Evolutionary conservation across 352 stramenopile species (phyloP).

Genomic region (Phytophthora cactorum): DNA sequence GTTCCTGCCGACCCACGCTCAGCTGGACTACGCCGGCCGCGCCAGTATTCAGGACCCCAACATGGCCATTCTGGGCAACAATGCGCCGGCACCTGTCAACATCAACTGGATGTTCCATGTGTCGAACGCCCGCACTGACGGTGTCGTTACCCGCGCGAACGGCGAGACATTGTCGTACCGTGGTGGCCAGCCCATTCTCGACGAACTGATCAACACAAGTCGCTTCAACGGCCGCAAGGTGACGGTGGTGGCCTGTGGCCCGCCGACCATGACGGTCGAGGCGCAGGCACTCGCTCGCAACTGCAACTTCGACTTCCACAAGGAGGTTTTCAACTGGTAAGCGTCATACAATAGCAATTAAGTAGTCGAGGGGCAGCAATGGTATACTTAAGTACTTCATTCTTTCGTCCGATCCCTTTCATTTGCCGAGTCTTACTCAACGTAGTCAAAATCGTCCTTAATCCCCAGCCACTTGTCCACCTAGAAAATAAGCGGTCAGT

Average conservation of each 20-base stretch:
- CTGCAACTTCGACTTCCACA: constrained; percentile 84
- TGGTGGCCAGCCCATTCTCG: constrained; percentile 61
- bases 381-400: constrained; percentile 17
- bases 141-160: constrained; percentile 52
- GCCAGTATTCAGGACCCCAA: constrained; percentile 59
- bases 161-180: constrained; percentile 64
- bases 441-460: constrained; percentile 88
- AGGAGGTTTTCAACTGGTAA: constrained; percentile 87
- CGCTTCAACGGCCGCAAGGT: constrained; percentile 65
- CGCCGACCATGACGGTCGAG: constrained; percentile 73
- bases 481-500: constrained; percentile 25
- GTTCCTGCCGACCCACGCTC: constrained; percentile 62
- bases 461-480: constrained; percentile 89
- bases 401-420: constrained; percentile 4
- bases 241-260: constrained; percentile 76
- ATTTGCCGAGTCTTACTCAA: constrained; percentile 47
- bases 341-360: constrained; percentile 10
- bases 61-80: constrained; percentile 33
- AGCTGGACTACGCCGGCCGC: constrained; percentile 45
- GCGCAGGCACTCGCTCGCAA: constrained; percentile 67
- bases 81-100: constrained; percentile 35
- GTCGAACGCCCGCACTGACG: constrained; percentile 53
- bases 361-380: constrained; percentile 24
- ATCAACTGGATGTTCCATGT: constrained; percentile 73
- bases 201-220: constrained; percentile 75